Evolutionary conservation across 2,329 filamentous ascomycete genomes (phyloP), one percentile per base, ranked within the genome.

Genomic region (Lecanoromycetidae sp.): DNA sequence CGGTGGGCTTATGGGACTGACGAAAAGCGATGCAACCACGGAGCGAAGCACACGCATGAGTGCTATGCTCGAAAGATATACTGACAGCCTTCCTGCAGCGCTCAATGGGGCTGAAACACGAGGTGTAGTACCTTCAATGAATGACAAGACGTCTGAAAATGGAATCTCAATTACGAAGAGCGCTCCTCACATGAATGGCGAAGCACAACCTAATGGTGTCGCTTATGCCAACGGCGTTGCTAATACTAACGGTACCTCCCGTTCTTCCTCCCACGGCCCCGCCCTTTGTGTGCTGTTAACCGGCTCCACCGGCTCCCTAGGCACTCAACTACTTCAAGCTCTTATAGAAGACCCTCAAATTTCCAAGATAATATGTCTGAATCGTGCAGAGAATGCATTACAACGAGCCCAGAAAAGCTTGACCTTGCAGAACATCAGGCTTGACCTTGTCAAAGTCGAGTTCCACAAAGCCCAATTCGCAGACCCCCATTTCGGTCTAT

Each of bases 231-330:
- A n/a, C n/a, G n/a, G n/a, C n/a, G n/a, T n/a, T n/a, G n/a, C n/a
- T n/a, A n/a, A n/a, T n/a, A n/a, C n/a, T 9, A 32, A 32, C n/a
- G n/a, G n/a, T n/a, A n/a, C 29, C 29, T n/a, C 29, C n/a, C 8
- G 29, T n/a, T 9, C n/a, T 32, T 32, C 29, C 9, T 9, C 8
- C n/a, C 29, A 32, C 29, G 29, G 29, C 8, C 29, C 8, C 8
- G 20, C 27, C 9, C 10, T 9, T 27, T 9, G 12, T 26, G 27
- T 50, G 15, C 15, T 50, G 23, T 33, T 49, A 8, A 52, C 49
- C 5, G 49, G 46, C 3, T 52, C 46, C 29, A 46, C 49, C 17
- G 49, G 49, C 5, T 39, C 45, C 5, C 25, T 52, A 3, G 49
- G 46, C 3, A 25, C 30, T n/a, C 34, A 52, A 27, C 12, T 52